A percentile compares a stretch with the other conserved stretches of the same genome.
These are phyloP conservation scores for Dioszegia hungarica DNA, from an alignment of 768 basidiomycete genomes.

Conservation along the genomic window DNA sequence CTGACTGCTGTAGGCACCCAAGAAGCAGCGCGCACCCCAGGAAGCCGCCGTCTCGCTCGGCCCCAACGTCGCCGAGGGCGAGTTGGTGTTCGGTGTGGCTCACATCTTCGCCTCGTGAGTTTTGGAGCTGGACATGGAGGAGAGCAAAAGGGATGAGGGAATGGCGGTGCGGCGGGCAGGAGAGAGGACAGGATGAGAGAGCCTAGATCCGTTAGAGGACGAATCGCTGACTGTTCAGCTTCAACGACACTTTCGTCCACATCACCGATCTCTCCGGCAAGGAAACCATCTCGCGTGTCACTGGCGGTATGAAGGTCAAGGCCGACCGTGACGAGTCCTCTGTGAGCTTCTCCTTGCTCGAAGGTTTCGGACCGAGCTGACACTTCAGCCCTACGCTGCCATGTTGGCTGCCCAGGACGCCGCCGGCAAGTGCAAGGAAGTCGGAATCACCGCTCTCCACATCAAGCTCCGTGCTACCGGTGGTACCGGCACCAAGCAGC, in stretches of 20 bases:
- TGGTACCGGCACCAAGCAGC: slow-evolving; percentile 97
- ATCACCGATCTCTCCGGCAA: slow-evolving; percentile 97
- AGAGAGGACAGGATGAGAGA: neutral
- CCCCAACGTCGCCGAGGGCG: slow-evolving; percentile 91
- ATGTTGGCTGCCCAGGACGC: slow-evolving; percentile 99
- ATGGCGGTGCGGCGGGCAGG: too few relatives aligned
- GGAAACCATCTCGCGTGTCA: slow-evolving; percentile 98
- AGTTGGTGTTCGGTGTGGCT: slow-evolving; percentile 95
- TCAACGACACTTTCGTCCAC: slow-evolving; percentile 99
- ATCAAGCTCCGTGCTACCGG: slow-evolving; percentile 97
- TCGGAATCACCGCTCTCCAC: slow-evolving; percentile 96
- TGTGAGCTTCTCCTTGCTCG: slow-evolving; percentile 51
- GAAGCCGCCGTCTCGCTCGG: slow-evolving; percentile 85
- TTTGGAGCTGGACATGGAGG: neutral
- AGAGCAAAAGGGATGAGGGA: too few relatives aligned
- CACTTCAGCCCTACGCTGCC: slow-evolving; percentile 58
- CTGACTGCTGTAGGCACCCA: slow-evolving; percentile 27
- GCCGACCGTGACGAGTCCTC: slow-evolving; percentile 99
- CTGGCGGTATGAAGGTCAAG: slow-evolving; percentile 99
- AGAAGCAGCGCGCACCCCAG: slow-evolving; percentile 52
- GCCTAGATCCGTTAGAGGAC: neutral
- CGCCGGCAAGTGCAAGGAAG: slow-evolving; percentile 91
- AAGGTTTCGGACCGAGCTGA: slow-evolving; percentile 3
- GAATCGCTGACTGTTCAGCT: slow-evolving; percentile 49
- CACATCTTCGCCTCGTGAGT: slow-evolving; percentile 86